Conservation (phyloP, 192 early-diverging fungal species). For the Coemansia pectinata region DNA sequence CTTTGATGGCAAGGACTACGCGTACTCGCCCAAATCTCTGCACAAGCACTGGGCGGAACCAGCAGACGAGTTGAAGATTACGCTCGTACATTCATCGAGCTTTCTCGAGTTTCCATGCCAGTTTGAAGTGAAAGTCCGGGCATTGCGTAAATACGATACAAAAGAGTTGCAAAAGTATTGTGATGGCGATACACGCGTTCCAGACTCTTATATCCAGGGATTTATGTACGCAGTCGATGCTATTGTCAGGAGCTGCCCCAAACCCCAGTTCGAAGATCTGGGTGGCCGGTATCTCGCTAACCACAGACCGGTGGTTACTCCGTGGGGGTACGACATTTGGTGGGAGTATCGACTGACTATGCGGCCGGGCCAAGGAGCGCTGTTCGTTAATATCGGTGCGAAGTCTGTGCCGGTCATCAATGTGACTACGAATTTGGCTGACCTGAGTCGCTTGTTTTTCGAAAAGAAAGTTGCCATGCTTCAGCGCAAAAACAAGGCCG, state of each 20-base stretch:
- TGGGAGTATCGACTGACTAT: conserved; percentile 37
- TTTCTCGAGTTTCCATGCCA: neutral
- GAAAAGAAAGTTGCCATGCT: neutral
- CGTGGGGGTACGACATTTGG: conserved; percentile 23
- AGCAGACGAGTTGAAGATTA: neutral
- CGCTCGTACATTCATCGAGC: neutral
- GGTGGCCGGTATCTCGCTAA: neutral
- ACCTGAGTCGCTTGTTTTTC: conserved; percentile 11
- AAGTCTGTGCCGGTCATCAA: conserved; percentile 14
- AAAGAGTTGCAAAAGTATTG: conserved; percentile 12
- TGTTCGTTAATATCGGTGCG: conserved; percentile 12
- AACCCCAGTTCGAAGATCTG: neutral
- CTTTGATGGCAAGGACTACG: conserved; percentile 33
- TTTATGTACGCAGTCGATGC: conserved; percentile 25
- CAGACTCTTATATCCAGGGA: conserved; percentile 12
- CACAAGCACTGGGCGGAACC: conserved; percentile 10
- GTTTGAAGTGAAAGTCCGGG: conserved; percentile 13
- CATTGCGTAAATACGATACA: conserved; percentile 21
- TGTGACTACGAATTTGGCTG: conserved; percentile 2
- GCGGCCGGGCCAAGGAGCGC: neutral
- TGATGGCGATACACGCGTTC: neutral
- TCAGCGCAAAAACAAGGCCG: neutral
- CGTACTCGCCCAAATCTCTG: conserved; percentile 15
- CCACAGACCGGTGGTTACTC: neutral
- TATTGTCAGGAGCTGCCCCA: conserved; percentile 9